Evolutionary conservation across 441 rosid genomes (phyloP).

Genomic region (Pelargonium cotyledonis): DNA sequence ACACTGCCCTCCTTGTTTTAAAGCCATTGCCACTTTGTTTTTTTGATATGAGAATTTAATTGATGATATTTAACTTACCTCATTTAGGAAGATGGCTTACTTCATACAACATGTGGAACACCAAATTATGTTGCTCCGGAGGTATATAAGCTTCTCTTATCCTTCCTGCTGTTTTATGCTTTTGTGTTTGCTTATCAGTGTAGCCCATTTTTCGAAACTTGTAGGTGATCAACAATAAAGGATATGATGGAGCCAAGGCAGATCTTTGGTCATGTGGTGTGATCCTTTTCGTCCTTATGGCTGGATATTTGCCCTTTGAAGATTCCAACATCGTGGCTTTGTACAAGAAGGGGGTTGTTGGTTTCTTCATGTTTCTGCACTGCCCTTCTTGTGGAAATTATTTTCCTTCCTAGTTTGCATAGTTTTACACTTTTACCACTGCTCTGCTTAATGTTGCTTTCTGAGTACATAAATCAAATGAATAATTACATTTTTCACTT

Average conservation of each 20-base stretch:
- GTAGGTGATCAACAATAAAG: conserved; percentile 94
- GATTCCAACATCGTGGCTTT: conserved; percentile 75
- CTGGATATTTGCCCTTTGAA: conserved; percentile 94
- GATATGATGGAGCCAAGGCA: conserved; percentile 97
- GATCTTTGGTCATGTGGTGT: conserved; percentile 99
- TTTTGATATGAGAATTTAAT: conserved; percentile 2
- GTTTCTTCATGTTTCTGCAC: conserved; percentile 7
- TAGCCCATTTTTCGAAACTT: conserved; percentile 12
- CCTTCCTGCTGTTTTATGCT: conserved; percentile 8
- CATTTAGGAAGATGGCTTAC: conserved; percentile 87
- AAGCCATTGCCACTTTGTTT: background rate
- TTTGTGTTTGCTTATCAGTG: conserved; percentile 9
- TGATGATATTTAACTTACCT: conserved; percentile 19
- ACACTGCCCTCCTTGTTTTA: background rate
- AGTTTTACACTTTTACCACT: no score
- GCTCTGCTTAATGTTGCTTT: no score
- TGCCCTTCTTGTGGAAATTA: no score
- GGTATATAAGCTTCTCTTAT: conserved; percentile 38
- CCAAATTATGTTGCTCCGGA: conserved; percentile 99
- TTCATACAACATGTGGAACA: conserved; percentile 97
- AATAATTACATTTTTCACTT: no score
- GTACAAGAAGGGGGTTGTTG: conserved; percentile 68
- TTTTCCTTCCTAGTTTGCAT: no score
- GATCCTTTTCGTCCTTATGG: conserved; percentile 93
- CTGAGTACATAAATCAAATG: no score